Evolutionary conservation across 768 basidiomycete genomes (phyloP).

Genomic region (Polyporus arcularius): DNA sequence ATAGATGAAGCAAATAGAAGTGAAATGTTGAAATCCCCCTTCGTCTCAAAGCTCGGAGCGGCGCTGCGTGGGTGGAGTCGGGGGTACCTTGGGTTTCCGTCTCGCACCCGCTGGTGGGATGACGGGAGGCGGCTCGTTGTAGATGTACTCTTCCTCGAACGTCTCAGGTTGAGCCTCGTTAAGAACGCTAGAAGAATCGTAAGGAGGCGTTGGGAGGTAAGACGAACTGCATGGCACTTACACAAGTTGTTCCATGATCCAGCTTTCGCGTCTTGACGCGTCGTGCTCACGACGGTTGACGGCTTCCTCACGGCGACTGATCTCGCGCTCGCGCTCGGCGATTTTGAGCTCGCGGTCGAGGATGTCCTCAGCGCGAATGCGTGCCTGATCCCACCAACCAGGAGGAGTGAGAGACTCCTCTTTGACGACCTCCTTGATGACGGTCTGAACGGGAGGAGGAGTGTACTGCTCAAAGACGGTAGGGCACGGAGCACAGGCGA

Average conservation of each 20-base stretch:
- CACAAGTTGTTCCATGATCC: conserved; percentile 95
- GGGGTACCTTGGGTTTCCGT: conserved; percentile 90
- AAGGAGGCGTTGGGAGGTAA: not conserved
- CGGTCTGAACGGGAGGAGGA: conserved; percentile 63
- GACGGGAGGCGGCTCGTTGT: conserved; percentile 34
- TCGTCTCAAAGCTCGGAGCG: conserved; percentile 95
- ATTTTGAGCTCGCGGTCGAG: conserved; percentile 85
- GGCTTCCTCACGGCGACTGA: conserved; percentile 81
- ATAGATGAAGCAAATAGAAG: conserved; percentile 37
- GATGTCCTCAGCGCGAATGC: conserved; percentile 74
- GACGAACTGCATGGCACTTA: conserved; percentile 39
- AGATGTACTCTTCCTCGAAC: conserved; percentile 80
- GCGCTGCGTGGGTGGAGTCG: conserved; percentile 65
- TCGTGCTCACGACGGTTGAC: conserved; percentile 87
- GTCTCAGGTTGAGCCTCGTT: conserved; percentile 64
- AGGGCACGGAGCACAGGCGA: conserved; percentile 59
- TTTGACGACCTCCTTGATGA: conserved; percentile 87
- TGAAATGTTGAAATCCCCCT: conserved; percentile 62
- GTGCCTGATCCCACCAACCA: conserved; percentile 73
- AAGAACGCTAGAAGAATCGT: conserved; percentile 40
- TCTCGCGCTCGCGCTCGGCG: conserved; percentile 83
- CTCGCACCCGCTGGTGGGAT: conserved; percentile 59
- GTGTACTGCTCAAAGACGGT: conserved; percentile 53
- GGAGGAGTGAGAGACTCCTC: conserved; percentile 79
- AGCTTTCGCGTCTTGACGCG: conserved; percentile 80